Evolutionary conservation across 257 asterid genomes (phyloP), one percentile per base, ranked within the genome.

Genomic region (Solanum sejunctum): DNA sequence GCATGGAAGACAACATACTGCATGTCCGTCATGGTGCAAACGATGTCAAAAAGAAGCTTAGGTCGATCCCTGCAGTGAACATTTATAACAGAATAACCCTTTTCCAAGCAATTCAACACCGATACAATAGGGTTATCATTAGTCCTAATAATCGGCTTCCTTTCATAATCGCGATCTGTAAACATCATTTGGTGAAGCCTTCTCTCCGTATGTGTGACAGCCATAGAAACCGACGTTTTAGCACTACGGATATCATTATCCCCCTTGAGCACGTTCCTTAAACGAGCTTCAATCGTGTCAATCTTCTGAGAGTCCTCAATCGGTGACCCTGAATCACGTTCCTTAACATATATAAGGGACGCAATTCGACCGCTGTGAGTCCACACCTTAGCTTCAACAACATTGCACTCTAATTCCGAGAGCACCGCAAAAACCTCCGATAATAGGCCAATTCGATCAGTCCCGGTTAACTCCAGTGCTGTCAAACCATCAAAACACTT

Each of bases 141-240:
- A 1, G 88, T 88, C 23, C 67, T 81, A 4, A 92, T 87, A 1
- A 85, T 67, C 15, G 96, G 88, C 84, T 88, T 89, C 87, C 97
- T 84, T 54, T 95, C 99, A 5, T 95, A 97, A 86, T 97, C 99
- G 23, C 99, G 88, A 82, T 97, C 99, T 0, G 94, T 95, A 82
- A 93, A 95, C 99, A 97, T 97, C 98, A 97, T 89, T 88, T 97
- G 99, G 81, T 97, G 99, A 85, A 97, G 99, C 92, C 99, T 91
- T 84, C 99, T 92, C 87, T 97, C 99, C 0, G 96, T 93, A 58
- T 95, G 99, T 0, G 98, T 95, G 5, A 89, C 93, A 23, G 89
- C 95, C 88, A 92, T 81, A 5, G 98, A 93, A 6, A 97, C 93
- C 0, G 93, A 87, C 3, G 94, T 97, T 51, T 89, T 94, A 0